Conservation (phyloP, 495 filamentous ascomycete species). For the Penicillium canariense region DNA sequence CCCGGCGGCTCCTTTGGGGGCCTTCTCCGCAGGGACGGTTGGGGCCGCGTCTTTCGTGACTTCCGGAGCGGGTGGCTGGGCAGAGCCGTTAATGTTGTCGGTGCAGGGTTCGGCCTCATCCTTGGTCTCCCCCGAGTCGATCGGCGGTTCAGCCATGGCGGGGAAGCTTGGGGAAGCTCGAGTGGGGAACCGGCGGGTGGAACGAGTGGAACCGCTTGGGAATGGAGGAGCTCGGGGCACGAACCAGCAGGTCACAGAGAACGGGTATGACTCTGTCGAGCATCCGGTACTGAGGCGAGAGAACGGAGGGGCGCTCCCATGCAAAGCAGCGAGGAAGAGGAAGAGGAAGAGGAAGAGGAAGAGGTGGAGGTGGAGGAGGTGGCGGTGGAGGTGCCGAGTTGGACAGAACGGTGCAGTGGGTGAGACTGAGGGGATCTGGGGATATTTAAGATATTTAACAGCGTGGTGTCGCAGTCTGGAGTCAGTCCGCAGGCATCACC, state of each 20-base stretch:
- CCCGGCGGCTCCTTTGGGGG: conserved; percentile 24
- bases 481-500: neutral
- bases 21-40: conserved; percentile 20
- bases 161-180: conserved; percentile 19
- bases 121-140: conserved; percentile 23
- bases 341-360: neutral
- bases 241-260: no score
- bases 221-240: no score
- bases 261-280: no score
- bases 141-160: conserved; percentile 30
- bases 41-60: conserved; percentile 30
- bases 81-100: conserved; percentile 24
- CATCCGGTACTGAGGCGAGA: no score
- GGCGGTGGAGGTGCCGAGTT: neutral
- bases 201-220: no score
- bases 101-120: conserved; percentile 28
- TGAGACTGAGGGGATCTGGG: neutral
- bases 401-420: conserved; percentile 3
- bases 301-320: no score
- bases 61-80: conserved; percentile 14
- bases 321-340: no score
- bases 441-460: neutral
- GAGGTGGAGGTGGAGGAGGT: neutral
- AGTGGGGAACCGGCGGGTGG: conserved; percentile 10
- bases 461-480: no score